phyloP scores from a whole-genome alignment of 108 stramenopile genomes.

The Cyclotella distinguenda region DNA sequence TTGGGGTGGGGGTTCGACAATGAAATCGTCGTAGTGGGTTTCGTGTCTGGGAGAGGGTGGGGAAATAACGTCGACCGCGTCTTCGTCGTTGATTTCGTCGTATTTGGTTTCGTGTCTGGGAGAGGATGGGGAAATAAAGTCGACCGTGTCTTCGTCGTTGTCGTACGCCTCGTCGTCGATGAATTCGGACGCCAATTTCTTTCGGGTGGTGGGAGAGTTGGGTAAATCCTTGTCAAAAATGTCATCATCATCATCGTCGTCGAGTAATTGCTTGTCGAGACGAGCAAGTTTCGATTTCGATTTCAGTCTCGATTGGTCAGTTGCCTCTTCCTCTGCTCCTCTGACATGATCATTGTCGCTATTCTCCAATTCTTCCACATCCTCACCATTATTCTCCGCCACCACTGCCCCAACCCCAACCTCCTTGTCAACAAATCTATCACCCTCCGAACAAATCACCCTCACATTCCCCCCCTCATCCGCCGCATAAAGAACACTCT shows the following conservation, averaged over 20 bases:
- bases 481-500: conserved; percentile 46
- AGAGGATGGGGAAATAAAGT: too few relatives aligned
- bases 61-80: too few relatives aligned
- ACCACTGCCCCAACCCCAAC: background rate
- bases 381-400: background rate
- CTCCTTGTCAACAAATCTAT: conserved; percentile 31
- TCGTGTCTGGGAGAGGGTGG: conserved; percentile 1
- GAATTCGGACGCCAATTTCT: conserved; percentile 33
- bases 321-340: too few relatives aligned
- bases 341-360: too few relatives aligned
- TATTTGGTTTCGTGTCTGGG: background rate
- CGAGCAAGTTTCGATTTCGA: conserved; percentile 3
- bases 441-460: background rate
- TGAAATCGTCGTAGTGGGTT: conserved; percentile 4
- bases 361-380: background rate
- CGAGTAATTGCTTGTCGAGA: background rate
- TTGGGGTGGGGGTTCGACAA: conserved; percentile 3
- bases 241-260: conserved; percentile 43
- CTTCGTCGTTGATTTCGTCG: conserved; percentile 5
- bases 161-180: conserved; percentile 62
- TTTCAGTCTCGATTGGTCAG: background rate
- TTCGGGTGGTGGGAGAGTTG: conserved; percentile 3
- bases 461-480: conserved; percentile 45
- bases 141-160: conserved; percentile 20
- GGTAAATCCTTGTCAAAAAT: conserved; percentile 21